Conservation (phyloP, 257 asterid genomes). For the Handroanthus guayacan region DNA sequence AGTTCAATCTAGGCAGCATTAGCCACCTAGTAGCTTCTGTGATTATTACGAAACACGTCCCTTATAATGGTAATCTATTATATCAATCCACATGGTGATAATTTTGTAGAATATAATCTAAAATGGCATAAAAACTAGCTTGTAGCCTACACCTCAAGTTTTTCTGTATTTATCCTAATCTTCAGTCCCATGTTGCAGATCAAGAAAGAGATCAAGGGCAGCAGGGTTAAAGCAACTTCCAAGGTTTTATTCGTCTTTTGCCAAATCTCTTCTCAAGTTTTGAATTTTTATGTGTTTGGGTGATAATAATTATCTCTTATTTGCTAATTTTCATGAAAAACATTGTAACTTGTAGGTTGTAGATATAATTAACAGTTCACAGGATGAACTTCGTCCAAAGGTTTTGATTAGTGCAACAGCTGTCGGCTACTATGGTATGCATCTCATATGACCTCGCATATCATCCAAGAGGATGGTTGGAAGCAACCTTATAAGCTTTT, state of each 20-base stretch:
- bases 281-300: neutral
- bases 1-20: neutral
- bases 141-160: neutral
- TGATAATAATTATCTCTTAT: neutral
- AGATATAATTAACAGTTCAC: conserved; percentile 65
- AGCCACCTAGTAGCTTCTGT: neutral
- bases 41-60: neutral
- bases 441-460: conserved; percentile 4
- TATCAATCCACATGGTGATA: neutral
- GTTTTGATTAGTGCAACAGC: conserved; percentile 94
- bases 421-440: conserved; percentile 89
- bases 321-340: conserved; percentile 1
- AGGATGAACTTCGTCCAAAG: conserved; percentile 66
- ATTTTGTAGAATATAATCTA: neutral
- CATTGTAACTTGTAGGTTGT: conserved; percentile 58
- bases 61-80: neutral
- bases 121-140: neutral
- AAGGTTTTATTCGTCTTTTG: conserved; percentile 52
- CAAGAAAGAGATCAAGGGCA: conserved; percentile 89
- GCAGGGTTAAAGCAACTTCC: conserved; percentile 86
- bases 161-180: conserved; percentile 12
- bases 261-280: conserved; percentile 28
- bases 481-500: too few relatives aligned
- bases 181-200: conserved; percentile 55
- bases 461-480: neutral